Conservation (phyloP, 805 yeast genomes). For the Candida awuae region DNA sequence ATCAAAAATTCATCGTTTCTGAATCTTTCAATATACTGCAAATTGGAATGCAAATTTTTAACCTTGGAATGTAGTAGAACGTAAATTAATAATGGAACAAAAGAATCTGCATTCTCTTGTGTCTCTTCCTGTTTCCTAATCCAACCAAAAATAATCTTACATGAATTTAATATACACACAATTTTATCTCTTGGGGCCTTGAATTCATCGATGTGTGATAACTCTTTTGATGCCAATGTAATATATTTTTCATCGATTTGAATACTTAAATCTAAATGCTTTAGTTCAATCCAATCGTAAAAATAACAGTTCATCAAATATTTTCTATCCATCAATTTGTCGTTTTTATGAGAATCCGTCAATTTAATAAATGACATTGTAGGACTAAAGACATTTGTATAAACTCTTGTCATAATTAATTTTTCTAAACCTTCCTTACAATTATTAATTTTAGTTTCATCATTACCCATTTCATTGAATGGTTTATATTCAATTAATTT, state of each 20-base stretch:
- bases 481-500: constrained; percentile 63
- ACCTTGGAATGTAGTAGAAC: constrained; percentile 68
- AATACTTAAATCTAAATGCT: constrained; percentile 70
- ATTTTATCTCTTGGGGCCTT: constrained; percentile 93
- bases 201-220: constrained; percentile 69
- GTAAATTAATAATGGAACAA: constrained; percentile 80
- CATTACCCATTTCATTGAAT: constrained; percentile 50
- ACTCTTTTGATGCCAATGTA: constrained; percentile 62
- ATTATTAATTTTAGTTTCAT: constrained; percentile 52
- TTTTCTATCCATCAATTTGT: constrained; percentile 57
- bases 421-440: constrained; percentile 90
- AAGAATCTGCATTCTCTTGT: constrained; percentile 81
- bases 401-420: constrained; percentile 80
- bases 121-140: constrained; percentile 46
- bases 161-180: constrained; percentile 82
- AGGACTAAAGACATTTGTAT: constrained; percentile 75
- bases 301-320: constrained; percentile 34
- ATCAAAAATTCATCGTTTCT: constrained; percentile 63
- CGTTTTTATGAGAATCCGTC: constrained; percentile 52
- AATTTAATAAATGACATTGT: constrained; percentile 33
- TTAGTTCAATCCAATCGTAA: constrained; percentile 54
- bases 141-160: constrained; percentile 86
- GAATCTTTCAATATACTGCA: constrained; percentile 79
- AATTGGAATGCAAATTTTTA: constrained; percentile 60
- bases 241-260: constrained; percentile 45